A percentile compares a stretch with the other conserved stretches of the same genome.
These are phyloP conservation scores for Alternaria gaisen DNA, from an alignment of 2,329 filamentous ascomycete species.

Conservation along the genomic window DNA sequence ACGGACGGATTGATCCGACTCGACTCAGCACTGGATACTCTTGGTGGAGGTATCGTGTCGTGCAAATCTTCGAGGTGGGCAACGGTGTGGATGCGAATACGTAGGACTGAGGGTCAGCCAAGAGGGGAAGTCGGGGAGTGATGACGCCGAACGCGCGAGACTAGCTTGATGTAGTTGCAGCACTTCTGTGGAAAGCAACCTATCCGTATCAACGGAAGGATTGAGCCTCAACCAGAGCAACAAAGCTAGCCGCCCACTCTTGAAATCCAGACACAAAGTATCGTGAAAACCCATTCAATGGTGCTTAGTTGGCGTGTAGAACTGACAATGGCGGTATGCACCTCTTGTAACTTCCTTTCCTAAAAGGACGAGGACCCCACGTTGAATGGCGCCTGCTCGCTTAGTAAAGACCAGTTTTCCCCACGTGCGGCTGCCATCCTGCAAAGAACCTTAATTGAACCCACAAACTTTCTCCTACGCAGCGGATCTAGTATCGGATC, in stretches of 20 bases:
- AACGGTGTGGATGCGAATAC: background rate
- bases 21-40: background rate
- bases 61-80: background rate
- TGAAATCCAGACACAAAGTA: background rate
- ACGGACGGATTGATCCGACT: background rate
- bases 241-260: background rate
- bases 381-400: conserved; percentile 11
- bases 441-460: conserved; percentile 19
- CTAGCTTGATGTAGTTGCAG: background rate
- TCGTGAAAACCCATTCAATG: conserved; percentile 4
- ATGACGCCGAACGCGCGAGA: background rate
- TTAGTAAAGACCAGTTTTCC: conserved; percentile 9
- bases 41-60: background rate
- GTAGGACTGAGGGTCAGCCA: conserved; percentile 2
- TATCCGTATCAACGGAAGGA: background rate
- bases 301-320: background rate
- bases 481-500: background rate
- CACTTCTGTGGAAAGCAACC: background rate
- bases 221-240: background rate
- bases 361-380: conserved; percentile 7
- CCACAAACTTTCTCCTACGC: conserved; percentile 12
- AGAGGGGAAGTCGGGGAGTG: background rate
- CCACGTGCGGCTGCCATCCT: conserved; percentile 14
- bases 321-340: conserved; percentile 3
- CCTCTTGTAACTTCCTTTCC: background rate